Conservation (phyloP, 805 yeast species). For the Metschnikowia orientalis region DNA sequence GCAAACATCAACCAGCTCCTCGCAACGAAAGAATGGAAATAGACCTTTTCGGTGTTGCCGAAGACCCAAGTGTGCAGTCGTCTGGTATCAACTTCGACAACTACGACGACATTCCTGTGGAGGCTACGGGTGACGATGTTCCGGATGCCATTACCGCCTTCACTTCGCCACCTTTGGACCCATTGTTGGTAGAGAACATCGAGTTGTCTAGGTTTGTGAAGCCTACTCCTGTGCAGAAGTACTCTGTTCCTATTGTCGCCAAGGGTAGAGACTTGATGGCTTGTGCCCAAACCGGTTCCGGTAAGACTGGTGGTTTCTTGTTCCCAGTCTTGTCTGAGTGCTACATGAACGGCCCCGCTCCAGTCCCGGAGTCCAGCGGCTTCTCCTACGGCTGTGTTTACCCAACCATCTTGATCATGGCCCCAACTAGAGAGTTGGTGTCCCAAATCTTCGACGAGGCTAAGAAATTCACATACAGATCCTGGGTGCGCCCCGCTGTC, state of each 20-base stretch:
- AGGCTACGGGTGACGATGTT: conserved; percentile 90
- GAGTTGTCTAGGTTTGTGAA: conserved; percentile 82
- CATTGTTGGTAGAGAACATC: conserved; percentile 80
- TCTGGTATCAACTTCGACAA: conserved; percentile 98
- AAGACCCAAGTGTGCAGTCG: conserved; percentile 73
- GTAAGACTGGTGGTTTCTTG: conserved; percentile 99
- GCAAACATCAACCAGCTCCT: conserved; percentile 81
- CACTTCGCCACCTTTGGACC: conserved; percentile 89
- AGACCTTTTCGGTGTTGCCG: conserved; percentile 78
- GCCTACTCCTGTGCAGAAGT: conserved; percentile 96
- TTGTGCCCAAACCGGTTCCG: conserved; percentile 98
- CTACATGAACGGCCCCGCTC: conserved; percentile 81
- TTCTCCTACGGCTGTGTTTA: conserved; percentile 72
- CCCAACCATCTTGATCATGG: conserved; percentile 94
- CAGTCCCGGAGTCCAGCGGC: conserved; percentile 44
- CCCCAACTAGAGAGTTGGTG: conserved; percentile 99
- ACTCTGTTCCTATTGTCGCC: conserved; percentile 88
- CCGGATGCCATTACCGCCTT: conserved; percentile 90
- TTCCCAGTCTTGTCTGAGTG: conserved; percentile 96
- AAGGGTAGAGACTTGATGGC: conserved; percentile 92
- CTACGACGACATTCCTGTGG: conserved; percentile 98
- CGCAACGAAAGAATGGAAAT: conserved; percentile 65
- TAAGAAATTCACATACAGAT: conserved; percentile 91
- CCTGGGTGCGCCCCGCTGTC: conserved; percentile 96
- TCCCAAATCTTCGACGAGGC: conserved; percentile 96